Conservation (phyloP, 192 early-diverging fungal genomes). For the Entomortierella beljakovae region DNA sequence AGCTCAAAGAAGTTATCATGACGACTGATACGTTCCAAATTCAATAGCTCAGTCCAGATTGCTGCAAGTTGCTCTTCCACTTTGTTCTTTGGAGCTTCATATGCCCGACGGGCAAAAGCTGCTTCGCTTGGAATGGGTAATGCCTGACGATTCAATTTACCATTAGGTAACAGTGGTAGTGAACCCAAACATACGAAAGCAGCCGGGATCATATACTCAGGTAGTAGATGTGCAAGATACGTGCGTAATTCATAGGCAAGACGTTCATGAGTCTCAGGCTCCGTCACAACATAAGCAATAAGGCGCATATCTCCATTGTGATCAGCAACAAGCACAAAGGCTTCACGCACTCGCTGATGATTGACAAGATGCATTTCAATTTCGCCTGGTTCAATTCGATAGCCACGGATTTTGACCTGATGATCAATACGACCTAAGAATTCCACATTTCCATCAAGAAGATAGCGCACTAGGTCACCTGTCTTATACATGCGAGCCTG, state of each 20-base stretch:
- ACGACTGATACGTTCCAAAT: constrained; percentile 5
- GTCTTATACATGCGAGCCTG: constrained; percentile 43
- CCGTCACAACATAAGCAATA: constrained; percentile 64
- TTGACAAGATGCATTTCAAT: constrained; percentile 24
- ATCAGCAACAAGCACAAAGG: constrained; percentile 29
- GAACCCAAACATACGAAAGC: not conserved
- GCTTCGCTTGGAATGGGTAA: not conserved
- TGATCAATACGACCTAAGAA: constrained; percentile 53
- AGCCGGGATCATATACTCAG: constrained; percentile 73
- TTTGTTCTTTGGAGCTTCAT: constrained; percentile 11
- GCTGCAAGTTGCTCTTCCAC: not conserved
- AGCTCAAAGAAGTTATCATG: constrained; percentile 19
- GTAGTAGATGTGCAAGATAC: constrained; percentile 64
- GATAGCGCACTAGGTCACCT: constrained; percentile 40
- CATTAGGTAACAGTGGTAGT: not conserved
- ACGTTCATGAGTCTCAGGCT: too few species aligned
- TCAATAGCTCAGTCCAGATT: constrained; percentile 11
- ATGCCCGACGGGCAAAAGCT: not conserved
- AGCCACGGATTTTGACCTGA: constrained; percentile 61
- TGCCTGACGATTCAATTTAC: not conserved
- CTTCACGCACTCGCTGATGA: constrained; percentile 23
- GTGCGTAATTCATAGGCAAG: constrained; percentile 44
- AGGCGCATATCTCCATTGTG: constrained; percentile 65
- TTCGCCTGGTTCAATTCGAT: constrained; percentile 52
- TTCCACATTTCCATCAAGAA: constrained; percentile 39